A percentile compares a stretch with the other conserved stretches of the same genome.
phyloP scores from a whole-genome alignment of 1,139 yeast genomes.

The Candida albicans region DNA sequence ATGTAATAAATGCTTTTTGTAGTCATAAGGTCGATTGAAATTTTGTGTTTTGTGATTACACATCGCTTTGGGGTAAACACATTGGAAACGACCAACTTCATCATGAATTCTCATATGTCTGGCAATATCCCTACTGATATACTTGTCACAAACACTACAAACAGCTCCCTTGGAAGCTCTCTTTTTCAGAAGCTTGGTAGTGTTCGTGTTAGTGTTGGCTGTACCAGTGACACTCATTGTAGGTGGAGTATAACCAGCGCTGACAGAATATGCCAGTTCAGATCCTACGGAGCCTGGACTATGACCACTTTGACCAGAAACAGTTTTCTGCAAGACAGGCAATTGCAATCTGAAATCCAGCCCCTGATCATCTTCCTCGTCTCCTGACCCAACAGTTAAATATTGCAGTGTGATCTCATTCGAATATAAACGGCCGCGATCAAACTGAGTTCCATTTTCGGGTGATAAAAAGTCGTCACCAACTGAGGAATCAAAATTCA shows the following conservation, averaged over 20 bases:
- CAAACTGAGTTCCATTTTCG: slow-evolving; percentile 3
- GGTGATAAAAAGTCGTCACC: slow-evolving; percentile 7
- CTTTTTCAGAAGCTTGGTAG: slow-evolving; percentile 20
- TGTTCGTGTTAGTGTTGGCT: slow-evolving; percentile 3
- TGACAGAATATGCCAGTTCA: slow-evolving; percentile 7
- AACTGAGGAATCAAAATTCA: slow-evolving; percentile 6
- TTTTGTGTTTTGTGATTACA: slow-evolving; percentile 48
- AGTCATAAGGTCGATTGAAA: slow-evolving; percentile 50
- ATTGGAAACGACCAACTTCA: slow-evolving; percentile 47
- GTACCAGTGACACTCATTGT: slow-evolving; percentile 3
- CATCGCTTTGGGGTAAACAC: slow-evolving; percentile 43
- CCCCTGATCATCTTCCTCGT: slow-evolving; percentile 7
- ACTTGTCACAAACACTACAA: slow-evolving; percentile 44
- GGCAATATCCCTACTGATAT: slow-evolving; percentile 44
- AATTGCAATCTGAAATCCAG: slow-evolving; percentile 3
- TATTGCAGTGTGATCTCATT: neutral
- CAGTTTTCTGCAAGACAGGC: slow-evolving; percentile 5
- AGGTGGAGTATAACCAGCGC: slow-evolving; percentile 12
- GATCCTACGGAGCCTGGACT: slow-evolving; percentile 17
- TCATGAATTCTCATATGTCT: slow-evolving; percentile 50
- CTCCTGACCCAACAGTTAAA: neutral
- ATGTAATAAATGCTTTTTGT: slow-evolving; percentile 47
- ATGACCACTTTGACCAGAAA: slow-evolving; percentile 27
- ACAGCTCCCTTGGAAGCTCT: slow-evolving; percentile 39
- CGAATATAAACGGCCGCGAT: neutral